A percentile compares a stretch with the other conserved stretches of the same genome.
These are phyloP conservation scores for Vigna nakashimae DNA, from an alignment of 306 rosid species.

Conservation along the genomic window DNA sequence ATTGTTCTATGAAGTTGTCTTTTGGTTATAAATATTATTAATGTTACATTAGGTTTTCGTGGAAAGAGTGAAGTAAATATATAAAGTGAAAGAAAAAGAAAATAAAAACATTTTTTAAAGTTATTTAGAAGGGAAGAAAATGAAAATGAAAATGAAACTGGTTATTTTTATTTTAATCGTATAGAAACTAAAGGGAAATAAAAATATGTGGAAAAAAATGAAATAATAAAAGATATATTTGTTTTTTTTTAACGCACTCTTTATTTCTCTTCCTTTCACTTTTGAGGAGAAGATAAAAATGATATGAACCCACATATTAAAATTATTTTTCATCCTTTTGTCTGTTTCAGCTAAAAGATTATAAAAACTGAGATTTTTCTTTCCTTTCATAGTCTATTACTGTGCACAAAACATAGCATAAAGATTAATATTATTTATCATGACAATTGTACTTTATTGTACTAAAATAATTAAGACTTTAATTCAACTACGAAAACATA, in stretches of 20 bases:
- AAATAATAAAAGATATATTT: not conserved
- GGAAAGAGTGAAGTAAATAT: not conserved
- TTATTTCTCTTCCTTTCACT: not conserved
- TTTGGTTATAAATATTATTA: not conserved
- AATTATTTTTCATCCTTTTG: not conserved
- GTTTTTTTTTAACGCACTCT: rapidly evolving
- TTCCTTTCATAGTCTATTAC: not conserved
- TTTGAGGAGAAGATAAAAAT: too few relatives aligned
- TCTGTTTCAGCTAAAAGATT: not conserved
- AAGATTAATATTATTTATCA: not conserved
- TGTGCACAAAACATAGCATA: not conserved
- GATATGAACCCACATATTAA: too few relatives aligned
- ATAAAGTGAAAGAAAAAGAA: not conserved
- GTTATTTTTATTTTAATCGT: too few relatives aligned
- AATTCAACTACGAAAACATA: not conserved
- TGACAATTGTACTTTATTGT: not conserved
- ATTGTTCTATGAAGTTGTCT: not conserved
- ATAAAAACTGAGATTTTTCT: not conserved
- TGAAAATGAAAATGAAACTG: too few relatives aligned
- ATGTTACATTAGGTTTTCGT: not conserved
- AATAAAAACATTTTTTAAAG: not conserved
- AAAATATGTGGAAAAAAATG: not conserved
- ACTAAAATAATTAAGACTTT: not conserved
- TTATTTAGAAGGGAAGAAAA: not conserved
- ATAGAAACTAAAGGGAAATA: too few relatives aligned